Evolutionary conservation across 805 yeast species (phyloP), one percentile per base, ranked within the genome.

Genomic region (Kodamaea fukazawae): DNA sequence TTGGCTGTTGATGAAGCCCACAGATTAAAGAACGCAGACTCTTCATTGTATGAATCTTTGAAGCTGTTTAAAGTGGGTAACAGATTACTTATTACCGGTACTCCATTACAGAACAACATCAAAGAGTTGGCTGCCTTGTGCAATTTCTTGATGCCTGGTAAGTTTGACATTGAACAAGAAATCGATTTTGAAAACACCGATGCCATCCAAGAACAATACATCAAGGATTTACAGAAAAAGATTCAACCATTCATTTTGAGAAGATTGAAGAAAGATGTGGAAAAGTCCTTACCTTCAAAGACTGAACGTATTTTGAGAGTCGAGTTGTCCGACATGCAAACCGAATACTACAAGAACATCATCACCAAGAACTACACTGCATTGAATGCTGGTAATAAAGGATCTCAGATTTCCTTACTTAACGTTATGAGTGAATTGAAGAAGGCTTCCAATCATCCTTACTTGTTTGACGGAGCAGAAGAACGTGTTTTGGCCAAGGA

Each of bases 1-100:
- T 65, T 95, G 50, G 99, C 99, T 2, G 98, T 93, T 17, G 99
- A 93, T 63, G 99, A 93, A 67, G 99, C 99, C 4, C 99, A 93
- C 66, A 76, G 99, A 57, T 73, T 93, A 57, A 93, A 93, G 53
- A 93, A 93, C 58, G 86, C 96, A 0, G 97, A 90, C 59, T 81
- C 93, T 20, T 90, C 98, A 0, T 67, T 93, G 29, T 93, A 93
- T 60, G 98, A 91, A 57, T 83, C 96, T 2, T 71, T 93, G 43
- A 76, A 73, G 52, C 85, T 83, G 48, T 88, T 93, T 68, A 85
- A 81, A 52, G 93, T 84, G 8, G 75, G 81, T 2, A 93, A 93
- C 63, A 72, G 97, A 50, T 67, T 93, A 45, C 73, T 93, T 48
- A 93, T 93, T 53, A 93, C 99, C 3, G 99, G 99, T 68, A 93